phyloP scores from a whole-genome alignment of 768 basidiomycete genomes.

The Austroboletus festivus region DNA sequence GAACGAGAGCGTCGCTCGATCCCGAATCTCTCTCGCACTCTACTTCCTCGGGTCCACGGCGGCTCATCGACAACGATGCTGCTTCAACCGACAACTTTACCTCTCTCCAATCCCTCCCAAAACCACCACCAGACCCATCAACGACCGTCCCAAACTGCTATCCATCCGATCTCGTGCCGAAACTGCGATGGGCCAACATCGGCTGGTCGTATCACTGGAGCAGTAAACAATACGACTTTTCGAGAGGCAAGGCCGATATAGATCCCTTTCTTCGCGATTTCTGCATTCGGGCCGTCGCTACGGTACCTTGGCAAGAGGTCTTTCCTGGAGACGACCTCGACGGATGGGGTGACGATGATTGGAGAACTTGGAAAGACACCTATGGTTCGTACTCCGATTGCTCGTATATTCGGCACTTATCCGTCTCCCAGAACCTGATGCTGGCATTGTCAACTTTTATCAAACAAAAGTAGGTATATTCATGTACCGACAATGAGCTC shows the following conservation, averaged over 20 bases:
- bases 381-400: conserved; percentile 56
- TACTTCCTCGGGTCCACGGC: conserved; percentile 50
- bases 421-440: conserved; percentile 72
- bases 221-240: conserved; percentile 91
- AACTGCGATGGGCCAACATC: conserved; percentile 93
- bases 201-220: conserved; percentile 98
- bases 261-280: conserved; percentile 51
- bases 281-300: conserved; percentile 59
- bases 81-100: conserved; percentile 56
- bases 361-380: conserved; percentile 70
- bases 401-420: background rate
- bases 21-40: conserved; percentile 1
- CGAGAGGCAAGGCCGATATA: conserved; percentile 61
- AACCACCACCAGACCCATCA: conserved; percentile 65
- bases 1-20: conserved; percentile 33
- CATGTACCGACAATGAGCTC: background rate
- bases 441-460: conserved; percentile 96
- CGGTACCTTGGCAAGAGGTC: conserved; percentile 69
- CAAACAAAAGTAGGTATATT: conserved; percentile 55
- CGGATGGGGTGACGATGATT: conserved; percentile 58
- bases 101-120: conserved; percentile 51
- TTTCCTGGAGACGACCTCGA: conserved; percentile 40
- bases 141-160: conserved; percentile 47
- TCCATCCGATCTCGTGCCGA: conserved; percentile 60
- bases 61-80: conserved; percentile 70